Evolutionary conservation across 768 basidiomycete species (phyloP).

Genomic region (Pleurotus salmoneostramineus): DNA sequence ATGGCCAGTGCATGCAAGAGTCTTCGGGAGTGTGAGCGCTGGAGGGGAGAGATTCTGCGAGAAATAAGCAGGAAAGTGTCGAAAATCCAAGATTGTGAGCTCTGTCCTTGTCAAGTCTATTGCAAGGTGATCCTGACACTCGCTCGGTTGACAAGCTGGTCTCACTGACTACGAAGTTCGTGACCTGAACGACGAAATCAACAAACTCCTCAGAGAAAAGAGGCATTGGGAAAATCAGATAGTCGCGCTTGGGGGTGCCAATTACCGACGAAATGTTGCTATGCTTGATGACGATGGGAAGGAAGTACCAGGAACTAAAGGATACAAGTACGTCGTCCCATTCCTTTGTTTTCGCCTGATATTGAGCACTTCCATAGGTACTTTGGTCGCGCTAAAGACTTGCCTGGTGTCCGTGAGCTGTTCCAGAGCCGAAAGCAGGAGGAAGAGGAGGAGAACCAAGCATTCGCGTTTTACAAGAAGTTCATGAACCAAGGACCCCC

Average conservation of each 20-base stretch:
- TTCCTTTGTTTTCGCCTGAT: background rate
- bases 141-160: slow-evolving; percentile 52
- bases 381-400: slow-evolving; percentile 93
- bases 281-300: slow-evolving; percentile 95
- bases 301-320: slow-evolving; percentile 94
- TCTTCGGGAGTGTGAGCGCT: slow-evolving; percentile 89
- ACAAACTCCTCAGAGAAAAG: slow-evolving; percentile 92
- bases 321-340: slow-evolving; percentile 76
- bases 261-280: slow-evolving; percentile 89
- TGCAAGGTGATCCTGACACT: no score
- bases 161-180: slow-evolving; percentile 94
- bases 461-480: slow-evolving; percentile 75
- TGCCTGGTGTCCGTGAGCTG: slow-evolving; percentile 94
- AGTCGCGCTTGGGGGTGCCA: slow-evolving; percentile 92
- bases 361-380: slow-evolving; percentile 48
- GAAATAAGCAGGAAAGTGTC: slow-evolving; percentile 97
- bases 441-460: slow-evolving; percentile 84
- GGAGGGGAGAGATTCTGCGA: slow-evolving; percentile 91
- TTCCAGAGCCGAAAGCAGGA: slow-evolving; percentile 84
- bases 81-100: slow-evolving; percentile 93
- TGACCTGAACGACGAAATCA: slow-evolving; percentile 97
- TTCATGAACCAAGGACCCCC: slow-evolving; percentile 83
- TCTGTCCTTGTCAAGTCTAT: slow-evolving; percentile 3
- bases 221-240: slow-evolving; percentile 98
- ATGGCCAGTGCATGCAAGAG: slow-evolving; percentile 94